Percentiles rank a stretch among this genome's conserved stretches.
Evolutionary conservation across 2,329 filamentous ascomycete species (phyloP).

Genomic region (Chrysosporium queenslandicum): DNA sequence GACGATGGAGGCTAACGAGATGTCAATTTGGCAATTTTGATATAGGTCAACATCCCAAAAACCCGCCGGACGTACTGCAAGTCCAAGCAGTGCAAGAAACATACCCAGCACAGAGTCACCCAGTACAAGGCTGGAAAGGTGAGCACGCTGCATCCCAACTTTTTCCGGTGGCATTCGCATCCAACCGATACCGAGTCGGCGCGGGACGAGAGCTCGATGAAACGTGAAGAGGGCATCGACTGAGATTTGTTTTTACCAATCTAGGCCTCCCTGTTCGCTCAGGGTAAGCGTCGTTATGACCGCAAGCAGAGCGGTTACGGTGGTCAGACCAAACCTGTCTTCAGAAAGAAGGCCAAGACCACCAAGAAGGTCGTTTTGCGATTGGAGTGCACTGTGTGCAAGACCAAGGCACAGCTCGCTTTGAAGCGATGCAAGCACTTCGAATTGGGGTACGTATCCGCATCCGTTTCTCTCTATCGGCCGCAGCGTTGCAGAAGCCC

Average conservation of each 20-base stretch:
- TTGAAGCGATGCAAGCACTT: constrained; percentile 99
- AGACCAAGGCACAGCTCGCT: constrained; percentile 94
- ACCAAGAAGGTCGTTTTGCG: constrained; percentile 99
- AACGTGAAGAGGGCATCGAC: neutral
- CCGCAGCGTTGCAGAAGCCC: neutral
- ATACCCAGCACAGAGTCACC: constrained; percentile 86
- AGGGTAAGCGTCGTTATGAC: constrained; percentile 99
- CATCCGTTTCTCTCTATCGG: neutral
- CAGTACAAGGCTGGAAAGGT: constrained; percentile 97
- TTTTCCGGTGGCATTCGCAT: neutral
- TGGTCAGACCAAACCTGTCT: constrained; percentile 99
- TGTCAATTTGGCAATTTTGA: constrained; percentile 14
- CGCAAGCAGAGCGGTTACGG: constrained; percentile 98
- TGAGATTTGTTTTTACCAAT: constrained; percentile 8
- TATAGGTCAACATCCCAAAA: constrained; percentile 94
- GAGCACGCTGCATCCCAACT: constrained; percentile 22
- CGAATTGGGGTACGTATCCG: constrained; percentile 76
- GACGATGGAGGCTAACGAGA: neutral
- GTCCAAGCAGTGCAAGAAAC: constrained; percentile 87
- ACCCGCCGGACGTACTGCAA: constrained; percentile 97
- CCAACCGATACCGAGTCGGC: neutral
- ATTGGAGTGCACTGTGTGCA: constrained; percentile 95
- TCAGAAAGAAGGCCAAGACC: constrained; percentile 99
- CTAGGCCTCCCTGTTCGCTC: constrained; percentile 81
- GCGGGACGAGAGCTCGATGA: neutral